Evolutionary conservation across 306 rosid species (phyloP).

Genomic region (Rubus idaeus): DNA sequence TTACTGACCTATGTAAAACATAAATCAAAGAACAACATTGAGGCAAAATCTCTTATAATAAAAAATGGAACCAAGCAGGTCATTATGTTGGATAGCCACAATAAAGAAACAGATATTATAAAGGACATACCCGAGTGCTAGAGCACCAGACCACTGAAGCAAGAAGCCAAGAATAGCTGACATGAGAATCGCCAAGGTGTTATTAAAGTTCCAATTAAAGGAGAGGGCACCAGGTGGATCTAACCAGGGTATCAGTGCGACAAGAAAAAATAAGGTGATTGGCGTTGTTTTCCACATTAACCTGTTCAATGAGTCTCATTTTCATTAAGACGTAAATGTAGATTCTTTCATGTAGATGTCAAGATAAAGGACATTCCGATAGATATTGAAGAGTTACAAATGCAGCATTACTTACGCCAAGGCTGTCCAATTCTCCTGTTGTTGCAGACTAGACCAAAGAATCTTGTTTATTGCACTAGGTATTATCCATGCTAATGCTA

Average conservation of each 20-base stretch:
- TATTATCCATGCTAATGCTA: slow-evolving; percentile 80
- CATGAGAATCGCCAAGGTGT: slow-evolving; percentile 53
- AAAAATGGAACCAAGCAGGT: slow-evolving; percentile 10
- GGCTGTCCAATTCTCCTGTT: slow-evolving; percentile 88
- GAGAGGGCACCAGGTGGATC: slow-evolving; percentile 76
- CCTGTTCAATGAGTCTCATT: slow-evolving; percentile 44
- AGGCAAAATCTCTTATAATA: background rate
- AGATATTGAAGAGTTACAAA: background rate
- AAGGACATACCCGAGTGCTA: slow-evolving; percentile 75
- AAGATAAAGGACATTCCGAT: background rate
- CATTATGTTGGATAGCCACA: background rate
- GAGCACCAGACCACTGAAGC: slow-evolving; percentile 94
- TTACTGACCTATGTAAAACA: background rate
- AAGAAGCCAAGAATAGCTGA: slow-evolving; percentile 86
- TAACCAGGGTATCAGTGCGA: slow-evolving; percentile 66
- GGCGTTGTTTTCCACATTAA: slow-evolving; percentile 96
- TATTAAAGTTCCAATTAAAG: slow-evolving; percentile 62
- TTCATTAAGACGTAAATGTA: slow-evolving; percentile 15
- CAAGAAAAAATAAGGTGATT: slow-evolving; percentile 63
- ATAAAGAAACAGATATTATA: slow-evolving; percentile 7
- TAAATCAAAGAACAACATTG: background rate
- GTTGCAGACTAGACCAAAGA: slow-evolving; percentile 87
- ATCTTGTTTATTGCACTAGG: slow-evolving; percentile 84
- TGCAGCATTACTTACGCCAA: slow-evolving; percentile 54
- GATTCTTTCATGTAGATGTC: background rate